Base-by-base conservation (phyloP, 164 flowering plant genomes). In the Liquidambar formosana region DNA sequence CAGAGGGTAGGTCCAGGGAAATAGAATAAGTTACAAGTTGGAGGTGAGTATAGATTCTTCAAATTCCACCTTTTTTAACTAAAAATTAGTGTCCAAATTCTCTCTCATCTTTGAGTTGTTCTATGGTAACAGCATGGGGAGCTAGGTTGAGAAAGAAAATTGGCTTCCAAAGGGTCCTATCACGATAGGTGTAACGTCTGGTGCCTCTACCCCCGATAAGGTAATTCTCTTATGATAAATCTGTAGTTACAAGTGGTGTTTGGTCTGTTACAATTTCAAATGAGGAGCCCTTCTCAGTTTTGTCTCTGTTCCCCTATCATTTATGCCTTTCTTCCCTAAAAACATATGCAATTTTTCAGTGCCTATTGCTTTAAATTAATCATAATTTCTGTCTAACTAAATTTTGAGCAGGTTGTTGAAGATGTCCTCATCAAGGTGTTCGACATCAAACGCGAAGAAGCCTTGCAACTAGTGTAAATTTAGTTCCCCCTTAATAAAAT, bases 171-270 rank as follows among this genome's bases (percentile, higher is more conserved):
- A 83, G 76, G 99, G 99, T 51, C 97, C 93, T 23, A 75, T 94
- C 73, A 92, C 91, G 8, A 76, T 94, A 13, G 99, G 99, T 46
- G 75, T 94, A 18, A 94, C 97, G 69, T 94, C 99, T 13, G 99
- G 97, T 69, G 97, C 99, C 65, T 94, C 99, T 10, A 92, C 99
- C 1, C 99, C 99, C 15, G 99, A 94, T 63, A 94, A 94, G 97
- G 98, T 94, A 76, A 68, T 26, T 68, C 47, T 67, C 69, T 48
- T 63, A 8, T 44, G 19, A 25, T 4, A 26, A 26, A 60, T 65
- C 23, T 28, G 1, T n/a, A 33, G 28, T 12, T 46, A 3, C 5
- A 63, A 65, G 27, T 19, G 48, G 48, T 23, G 22, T 25, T 5
- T 13, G 8, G 25, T 16, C 21, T 58, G 16, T 21, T 4, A 5